Conservation (phyloP, 768 basidiomycete species). For the Coprinopsis sp. region DNA sequence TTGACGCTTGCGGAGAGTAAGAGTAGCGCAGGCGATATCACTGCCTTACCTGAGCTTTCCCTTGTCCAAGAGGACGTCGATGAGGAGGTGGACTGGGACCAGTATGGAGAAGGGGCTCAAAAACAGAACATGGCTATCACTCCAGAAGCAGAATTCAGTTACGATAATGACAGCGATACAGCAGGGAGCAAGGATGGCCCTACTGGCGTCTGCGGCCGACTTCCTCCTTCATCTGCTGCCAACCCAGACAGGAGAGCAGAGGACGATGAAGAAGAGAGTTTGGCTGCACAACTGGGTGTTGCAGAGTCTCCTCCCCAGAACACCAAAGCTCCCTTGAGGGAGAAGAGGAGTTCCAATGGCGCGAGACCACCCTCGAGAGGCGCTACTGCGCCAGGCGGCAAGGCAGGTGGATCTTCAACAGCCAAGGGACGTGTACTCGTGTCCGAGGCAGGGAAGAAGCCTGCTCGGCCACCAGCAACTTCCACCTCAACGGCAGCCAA, state of each 20-base stretch:
- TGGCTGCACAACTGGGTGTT: constrained; percentile 44
- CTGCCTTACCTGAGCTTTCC: constrained; percentile 17
- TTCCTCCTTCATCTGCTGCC: not conserved
- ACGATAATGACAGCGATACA: not conserved
- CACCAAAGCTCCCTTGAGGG: constrained; percentile 52
- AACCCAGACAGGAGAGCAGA: constrained; percentile 3
- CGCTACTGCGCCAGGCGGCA: no score
- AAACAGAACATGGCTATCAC: no score
- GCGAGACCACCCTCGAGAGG: constrained; percentile 2
- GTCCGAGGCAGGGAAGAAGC: constrained; percentile 29
- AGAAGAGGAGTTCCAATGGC: constrained; percentile 41
- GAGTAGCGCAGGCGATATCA: constrained; percentile 22
- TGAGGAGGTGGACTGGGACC: constrained; percentile 31
- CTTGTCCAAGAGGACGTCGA: constrained; percentile 26
- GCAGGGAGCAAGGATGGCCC: not conserved
- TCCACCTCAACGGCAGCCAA: not conserved
- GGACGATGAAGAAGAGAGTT: constrained; percentile 31
- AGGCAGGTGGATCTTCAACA: constrained; percentile 12
- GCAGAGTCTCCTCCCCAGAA: constrained; percentile 40
- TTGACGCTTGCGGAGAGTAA: constrained; percentile 66
- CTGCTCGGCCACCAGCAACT: not conserved
- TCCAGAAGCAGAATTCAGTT: not conserved
- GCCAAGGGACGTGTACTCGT: constrained; percentile 24
- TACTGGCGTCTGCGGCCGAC: not conserved
- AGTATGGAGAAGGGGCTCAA: constrained; percentile 11